Evolutionary conservation across 441 rosid species (phyloP).

Genomic region (Eruca vesicaria): DNA sequence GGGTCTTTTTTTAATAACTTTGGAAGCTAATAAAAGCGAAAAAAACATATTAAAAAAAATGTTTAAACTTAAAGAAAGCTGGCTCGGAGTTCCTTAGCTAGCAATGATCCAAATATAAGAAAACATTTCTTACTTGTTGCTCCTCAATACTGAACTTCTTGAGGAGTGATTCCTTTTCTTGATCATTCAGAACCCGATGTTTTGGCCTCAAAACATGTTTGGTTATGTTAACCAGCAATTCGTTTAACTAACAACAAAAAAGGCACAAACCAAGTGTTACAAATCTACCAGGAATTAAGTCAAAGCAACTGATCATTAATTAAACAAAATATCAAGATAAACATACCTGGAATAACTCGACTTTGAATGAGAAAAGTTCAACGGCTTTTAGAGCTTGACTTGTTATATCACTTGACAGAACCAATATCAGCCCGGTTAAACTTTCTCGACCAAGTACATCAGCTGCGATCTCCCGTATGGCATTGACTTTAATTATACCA

Average conservation of each 20-base stretch:
- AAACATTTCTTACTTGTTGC: conserved; percentile 57
- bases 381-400: conserved; percentile 70
- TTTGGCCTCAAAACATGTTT: conserved; percentile 82
- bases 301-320: not conserved
- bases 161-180: conserved; percentile 65
- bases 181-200: conserved; percentile 60
- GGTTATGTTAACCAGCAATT: conserved; percentile 77
- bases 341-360: conserved; percentile 80
- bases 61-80: not conserved
- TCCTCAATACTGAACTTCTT: conserved; percentile 64
- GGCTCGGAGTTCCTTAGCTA: not conserved
- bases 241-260: conserved; percentile 55
- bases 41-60: not conserved
- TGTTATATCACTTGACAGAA: conserved; percentile 68
- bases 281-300: not conserved
- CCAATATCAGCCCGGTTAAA: conserved; percentile 61
- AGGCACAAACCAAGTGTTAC: not conserved
- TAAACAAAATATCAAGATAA: not conserved
- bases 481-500: conserved; percentile 59
- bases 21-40: conserved; percentile 55
- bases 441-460: conserved; percentile 55
- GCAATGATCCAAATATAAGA: not conserved
- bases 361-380: conserved; percentile 68
- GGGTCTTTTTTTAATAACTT: conserved; percentile 62
- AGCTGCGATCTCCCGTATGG: conserved; percentile 52